These are phyloP conservation scores for Exophiala calicioides DNA, from an alignment of 2,329 filamentous ascomycete genomes.

Conservation along the genomic window DNA sequence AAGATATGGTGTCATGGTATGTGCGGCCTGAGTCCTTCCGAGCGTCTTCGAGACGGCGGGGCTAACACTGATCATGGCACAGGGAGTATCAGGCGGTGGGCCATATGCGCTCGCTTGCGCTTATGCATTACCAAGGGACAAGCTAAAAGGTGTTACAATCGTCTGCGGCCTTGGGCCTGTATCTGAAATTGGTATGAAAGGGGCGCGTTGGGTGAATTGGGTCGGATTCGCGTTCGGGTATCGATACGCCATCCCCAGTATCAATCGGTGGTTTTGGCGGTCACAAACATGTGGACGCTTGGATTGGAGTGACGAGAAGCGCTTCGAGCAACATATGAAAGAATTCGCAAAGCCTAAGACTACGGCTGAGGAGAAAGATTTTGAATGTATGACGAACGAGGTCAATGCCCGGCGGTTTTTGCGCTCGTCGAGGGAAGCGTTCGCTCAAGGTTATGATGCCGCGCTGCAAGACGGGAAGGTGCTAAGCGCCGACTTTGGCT, in stretches of 20 bases:
- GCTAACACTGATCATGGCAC: not conserved
- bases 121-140: constrained; percentile 36
- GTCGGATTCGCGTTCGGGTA: constrained; percentile 37
- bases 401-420: constrained; percentile 31
- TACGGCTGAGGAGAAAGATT: constrained; percentile 31
- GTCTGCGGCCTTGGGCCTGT: constrained; percentile 34
- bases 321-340: constrained; percentile 29
- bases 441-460: constrained; percentile 36
- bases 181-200: constrained; percentile 39
- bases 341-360: constrained; percentile 1
- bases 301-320: constrained; percentile 39
- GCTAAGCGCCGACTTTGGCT: constrained; percentile 36
- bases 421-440: constrained; percentile 31
- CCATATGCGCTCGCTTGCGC: constrained; percentile 53
- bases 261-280: constrained; percentile 34
- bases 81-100: constrained; percentile 49
- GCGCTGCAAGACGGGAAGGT: constrained; percentile 36
- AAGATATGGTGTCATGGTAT: constrained; percentile 44
- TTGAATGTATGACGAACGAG: constrained; percentile 28
- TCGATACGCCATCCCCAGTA: constrained; percentile 30
- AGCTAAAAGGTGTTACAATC: constrained; percentile 10
- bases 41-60: not conserved
- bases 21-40: constrained; percentile 11
- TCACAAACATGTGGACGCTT: constrained; percentile 31
- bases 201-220: constrained; percentile 31